phyloP scores from a whole-genome alignment of 2,329 filamentous ascomycete species.

The Aspergillus sp. region DNA sequence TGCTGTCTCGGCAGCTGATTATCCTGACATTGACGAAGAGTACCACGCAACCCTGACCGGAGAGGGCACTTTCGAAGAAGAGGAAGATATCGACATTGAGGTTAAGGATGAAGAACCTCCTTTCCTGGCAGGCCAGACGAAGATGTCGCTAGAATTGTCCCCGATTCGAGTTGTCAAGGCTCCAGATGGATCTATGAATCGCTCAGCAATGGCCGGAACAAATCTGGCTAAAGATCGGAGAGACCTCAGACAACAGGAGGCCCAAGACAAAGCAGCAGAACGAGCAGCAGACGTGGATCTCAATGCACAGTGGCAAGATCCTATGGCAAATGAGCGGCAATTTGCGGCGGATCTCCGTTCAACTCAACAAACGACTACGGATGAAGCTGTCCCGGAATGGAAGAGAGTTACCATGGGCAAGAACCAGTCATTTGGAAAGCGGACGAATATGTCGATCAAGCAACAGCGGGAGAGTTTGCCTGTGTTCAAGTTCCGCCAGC shows the following conservation, averaged over 20 bases:
- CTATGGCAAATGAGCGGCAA: conserved; percentile 85
- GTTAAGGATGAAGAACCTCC: conserved; percentile 94
- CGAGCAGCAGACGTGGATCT: conserved; percentile 77
- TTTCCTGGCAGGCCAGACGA: conserved; percentile 93
- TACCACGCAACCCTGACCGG: conserved; percentile 85
- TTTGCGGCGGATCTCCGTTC: conserved; percentile 86
- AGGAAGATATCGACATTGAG: conserved; percentile 97
- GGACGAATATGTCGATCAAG: conserved; percentile 89
- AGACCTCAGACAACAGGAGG: conserved; percentile 85
- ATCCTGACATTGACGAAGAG: conserved; percentile 91
- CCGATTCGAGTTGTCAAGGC: conserved; percentile 97
- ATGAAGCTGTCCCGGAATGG: conserved; percentile 83
- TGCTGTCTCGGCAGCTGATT: conserved; percentile 87
- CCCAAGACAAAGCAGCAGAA: conserved; percentile 73
- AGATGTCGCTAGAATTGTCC: conserved; percentile 90
- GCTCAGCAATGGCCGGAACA: conserved; percentile 92
- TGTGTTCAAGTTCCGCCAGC: conserved; percentile 82
- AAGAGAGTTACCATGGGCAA: conserved; percentile 79
- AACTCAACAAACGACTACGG: conserved; percentile 58
- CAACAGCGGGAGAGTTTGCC: conserved; percentile 88
- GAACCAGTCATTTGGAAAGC: conserved; percentile 77
- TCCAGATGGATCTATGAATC: conserved; percentile 95
- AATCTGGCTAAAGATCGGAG: conserved; percentile 84
- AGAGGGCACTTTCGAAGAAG: conserved; percentile 83
- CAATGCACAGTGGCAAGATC: conserved; percentile 91